Evolutionary conservation across 768 basidiomycete species (phyloP).

Genomic region (Rhodotorula diobovata): DNA sequence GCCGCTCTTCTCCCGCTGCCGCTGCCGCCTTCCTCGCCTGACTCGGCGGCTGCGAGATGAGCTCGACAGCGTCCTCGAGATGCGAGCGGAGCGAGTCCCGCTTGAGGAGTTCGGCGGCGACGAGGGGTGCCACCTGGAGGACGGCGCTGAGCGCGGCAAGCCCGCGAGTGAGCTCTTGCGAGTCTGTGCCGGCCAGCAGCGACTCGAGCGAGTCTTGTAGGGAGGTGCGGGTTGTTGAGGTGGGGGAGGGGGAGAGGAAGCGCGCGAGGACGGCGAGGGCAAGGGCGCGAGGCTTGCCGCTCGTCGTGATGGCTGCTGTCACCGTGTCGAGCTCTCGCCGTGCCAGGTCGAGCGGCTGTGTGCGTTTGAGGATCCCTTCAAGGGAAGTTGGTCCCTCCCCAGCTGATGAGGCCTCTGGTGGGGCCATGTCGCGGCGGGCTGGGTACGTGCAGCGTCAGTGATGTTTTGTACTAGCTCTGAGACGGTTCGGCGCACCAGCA

Average conservation of each 20-base stretch:
- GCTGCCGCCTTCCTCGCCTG: conserved; percentile 56
- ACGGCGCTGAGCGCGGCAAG: conserved; percentile 69
- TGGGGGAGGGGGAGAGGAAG: conserved; percentile 2
- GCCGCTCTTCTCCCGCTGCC: conserved; percentile 50
- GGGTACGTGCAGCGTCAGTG: too few species aligned
- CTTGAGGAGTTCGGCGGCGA: conserved; percentile 63
- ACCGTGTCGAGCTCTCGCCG: not conserved
- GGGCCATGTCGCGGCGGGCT: not conserved
- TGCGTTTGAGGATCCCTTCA: not conserved
- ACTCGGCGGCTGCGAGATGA: conserved; percentile 6
- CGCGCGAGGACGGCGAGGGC: conserved; percentile 20
- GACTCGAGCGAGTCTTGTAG: not conserved
- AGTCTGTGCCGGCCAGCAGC: conserved; percentile 49
- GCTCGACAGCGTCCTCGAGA: conserved; percentile 57
- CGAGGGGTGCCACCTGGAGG: conserved; percentile 72
- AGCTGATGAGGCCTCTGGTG: not conserved
- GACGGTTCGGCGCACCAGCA: too few species aligned
- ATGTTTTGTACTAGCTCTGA: too few species aligned
- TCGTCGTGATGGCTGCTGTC: not conserved
- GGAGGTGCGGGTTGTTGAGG: not conserved
- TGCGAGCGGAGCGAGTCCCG: conserved; percentile 62
- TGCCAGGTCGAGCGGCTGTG: not conserved
- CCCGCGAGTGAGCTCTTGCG: conserved; percentile 53
- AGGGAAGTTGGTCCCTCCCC: not conserved
- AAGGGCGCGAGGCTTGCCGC: not conserved